These are phyloP conservation scores for Bidens hawaiensis DNA, from an alignment of 140 eudicot species.

Conservation along the genomic window DNA sequence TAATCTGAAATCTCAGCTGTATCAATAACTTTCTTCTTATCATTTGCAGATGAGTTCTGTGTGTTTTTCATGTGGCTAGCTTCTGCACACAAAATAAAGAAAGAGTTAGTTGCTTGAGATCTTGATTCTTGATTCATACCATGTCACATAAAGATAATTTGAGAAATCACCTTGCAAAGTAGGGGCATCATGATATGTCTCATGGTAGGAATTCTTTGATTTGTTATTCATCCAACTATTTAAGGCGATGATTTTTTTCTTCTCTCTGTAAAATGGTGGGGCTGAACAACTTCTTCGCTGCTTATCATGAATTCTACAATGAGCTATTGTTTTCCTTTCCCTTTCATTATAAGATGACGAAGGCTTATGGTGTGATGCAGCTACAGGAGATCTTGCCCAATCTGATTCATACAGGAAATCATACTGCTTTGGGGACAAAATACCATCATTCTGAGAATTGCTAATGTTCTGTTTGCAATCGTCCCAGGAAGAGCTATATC, in stretches of 20 bases:
- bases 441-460: constrained; percentile 15
- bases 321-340: constrained; percentile 10
- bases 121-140: not conserved
- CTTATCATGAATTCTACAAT: constrained; percentile 15
- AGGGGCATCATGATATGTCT: constrained; percentile 7
- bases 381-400: constrained; percentile 23
- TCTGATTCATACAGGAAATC: constrained; percentile 30
- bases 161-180: constrained; percentile 39
- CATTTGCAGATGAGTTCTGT: constrained; percentile 21
- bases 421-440: constrained; percentile 21
- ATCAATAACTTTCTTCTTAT: constrained; percentile 25
- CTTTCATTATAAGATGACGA: constrained; percentile 9
- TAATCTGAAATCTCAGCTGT: constrained; percentile 25
- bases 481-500: constrained; percentile 14
- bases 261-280: constrained; percentile 69
- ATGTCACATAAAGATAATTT: constrained; percentile 8
- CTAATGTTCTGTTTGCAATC: constrained; percentile 17
- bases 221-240: constrained; percentile 16
- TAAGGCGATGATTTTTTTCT: constrained; percentile 35
- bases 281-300: constrained; percentile 74
- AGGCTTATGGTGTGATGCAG: constrained; percentile 16
- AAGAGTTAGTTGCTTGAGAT: constrained; percentile 10
- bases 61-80: constrained; percentile 21
- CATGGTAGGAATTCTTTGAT: constrained; percentile 16
- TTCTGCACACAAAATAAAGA: constrained; percentile 30